Conservation (phyloP, 176 grass and related monocot species). For the Carex littledalei region DNA sequence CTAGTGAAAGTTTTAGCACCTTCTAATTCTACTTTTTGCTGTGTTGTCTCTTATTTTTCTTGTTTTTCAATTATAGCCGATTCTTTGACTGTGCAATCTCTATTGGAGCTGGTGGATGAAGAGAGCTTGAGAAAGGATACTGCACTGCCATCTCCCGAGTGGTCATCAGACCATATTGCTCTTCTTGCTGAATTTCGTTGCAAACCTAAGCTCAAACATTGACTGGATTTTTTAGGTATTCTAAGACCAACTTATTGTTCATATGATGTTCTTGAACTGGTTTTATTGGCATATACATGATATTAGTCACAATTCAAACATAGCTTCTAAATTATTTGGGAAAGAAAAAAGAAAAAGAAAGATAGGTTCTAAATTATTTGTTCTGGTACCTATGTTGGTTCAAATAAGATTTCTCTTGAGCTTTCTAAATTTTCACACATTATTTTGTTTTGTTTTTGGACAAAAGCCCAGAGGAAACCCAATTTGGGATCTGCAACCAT, state of each 20-base stretch:
- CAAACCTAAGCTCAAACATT: slow-evolving; percentile 82
- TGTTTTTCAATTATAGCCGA: slow-evolving; percentile 57
- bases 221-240: slow-evolving; percentile 27
- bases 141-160: slow-evolving; percentile 93
- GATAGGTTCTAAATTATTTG: background rate
- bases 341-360: background rate
- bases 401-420: background rate
- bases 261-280: background rate
- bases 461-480: background rate
- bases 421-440: background rate
- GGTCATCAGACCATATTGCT: slow-evolving; percentile 98
- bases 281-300: background rate
- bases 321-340: background rate
- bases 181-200: slow-evolving; percentile 96
- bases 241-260: background rate
- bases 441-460: background rate
- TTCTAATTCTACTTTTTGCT: background rate
- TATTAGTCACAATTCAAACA: background rate
- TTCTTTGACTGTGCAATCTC: slow-evolving; percentile 87
- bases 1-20: background rate
- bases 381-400: background rate
- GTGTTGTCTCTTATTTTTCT: background rate
- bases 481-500: background rate
- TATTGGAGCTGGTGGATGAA: slow-evolving; percentile 96
- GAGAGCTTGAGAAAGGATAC: slow-evolving; percentile 96